Conservation (phyloP, 371 early-diverging fungal genomes). For the Mycotypha africana region DNA sequence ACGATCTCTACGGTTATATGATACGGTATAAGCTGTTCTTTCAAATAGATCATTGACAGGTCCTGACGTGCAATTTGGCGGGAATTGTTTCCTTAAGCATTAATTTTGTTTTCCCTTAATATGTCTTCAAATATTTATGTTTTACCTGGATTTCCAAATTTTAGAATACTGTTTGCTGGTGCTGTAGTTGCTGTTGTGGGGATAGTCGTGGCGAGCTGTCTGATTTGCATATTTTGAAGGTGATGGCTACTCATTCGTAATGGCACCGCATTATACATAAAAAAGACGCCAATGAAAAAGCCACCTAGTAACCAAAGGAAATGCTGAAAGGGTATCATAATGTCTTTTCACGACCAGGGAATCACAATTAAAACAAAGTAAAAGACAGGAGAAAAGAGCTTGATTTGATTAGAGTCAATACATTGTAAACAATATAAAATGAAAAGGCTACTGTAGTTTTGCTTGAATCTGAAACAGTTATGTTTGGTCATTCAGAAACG, state of each 20-base stretch:
- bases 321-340: slow-evolving; percentile 5
- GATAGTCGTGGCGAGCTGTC: background rate
- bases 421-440: too few species aligned
- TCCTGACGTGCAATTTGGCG: slow-evolving; percentile 19
- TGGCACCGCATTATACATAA: slow-evolving; percentile 10
- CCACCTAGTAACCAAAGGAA: slow-evolving; percentile 15
- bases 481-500: too few species aligned
- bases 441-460: too few species aligned
- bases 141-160: slow-evolving; percentile 44
- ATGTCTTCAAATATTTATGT: background rate
- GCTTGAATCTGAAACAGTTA: too few species aligned
- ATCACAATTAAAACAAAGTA: background rate
- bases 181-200: too few species aligned
- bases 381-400: background rate
- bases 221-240: background rate
- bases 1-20: slow-evolving; percentile 67
- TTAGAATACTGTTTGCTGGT: slow-evolving; percentile 16
- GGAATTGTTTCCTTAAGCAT: too few species aligned
- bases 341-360: background rate
- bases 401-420: too few species aligned
- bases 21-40: slow-evolving; percentile 47
- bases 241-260: slow-evolving; percentile 1
- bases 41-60: slow-evolving; percentile 45
- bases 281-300: slow-evolving; percentile 20
- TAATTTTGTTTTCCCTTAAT: background rate